Percentiles rank a stretch among this genome's conserved stretches.
Evolutionary conservation across 2,329 filamentous ascomycete species (phyloP).

Genomic region (Fusarium nelsonii): DNA sequence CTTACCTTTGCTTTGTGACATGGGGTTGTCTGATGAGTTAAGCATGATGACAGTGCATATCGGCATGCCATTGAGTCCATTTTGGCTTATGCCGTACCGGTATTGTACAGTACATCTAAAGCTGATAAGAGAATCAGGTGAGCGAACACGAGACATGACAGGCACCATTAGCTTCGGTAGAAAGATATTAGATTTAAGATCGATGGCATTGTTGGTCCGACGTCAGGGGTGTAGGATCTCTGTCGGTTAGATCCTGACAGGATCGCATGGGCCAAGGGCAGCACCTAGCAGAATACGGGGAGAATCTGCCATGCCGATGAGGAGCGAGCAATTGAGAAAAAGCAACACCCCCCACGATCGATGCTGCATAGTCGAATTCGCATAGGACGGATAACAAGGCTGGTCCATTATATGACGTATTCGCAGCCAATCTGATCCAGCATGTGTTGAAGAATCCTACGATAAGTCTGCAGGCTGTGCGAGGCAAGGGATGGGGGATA

Average conservation of each 20-base stretch:
- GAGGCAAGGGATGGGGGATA: background rate
- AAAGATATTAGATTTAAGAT: conserved; percentile 27
- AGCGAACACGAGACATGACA: conserved; percentile 38
- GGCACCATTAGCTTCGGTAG: conserved; percentile 18
- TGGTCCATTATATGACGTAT: background rate
- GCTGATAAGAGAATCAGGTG: conserved; percentile 1
- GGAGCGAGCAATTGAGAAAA: conserved; percentile 2
- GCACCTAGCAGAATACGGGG: background rate
- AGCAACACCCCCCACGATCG: background rate
- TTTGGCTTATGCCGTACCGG: background rate
- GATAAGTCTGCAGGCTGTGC: background rate
- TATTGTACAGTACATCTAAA: background rate
- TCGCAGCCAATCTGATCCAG: background rate
- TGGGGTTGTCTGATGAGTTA: background rate
- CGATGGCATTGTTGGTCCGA: conserved; percentile 7
- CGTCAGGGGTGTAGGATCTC: conserved; percentile 14
- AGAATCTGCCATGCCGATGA: background rate
- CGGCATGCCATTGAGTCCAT: background rate
- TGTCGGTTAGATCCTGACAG: conserved; percentile 18
- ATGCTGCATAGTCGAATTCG: conserved; percentile 1
- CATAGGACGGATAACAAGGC: background rate
- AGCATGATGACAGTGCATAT: background rate
- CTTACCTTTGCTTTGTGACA: background rate
- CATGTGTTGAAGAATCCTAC: background rate
- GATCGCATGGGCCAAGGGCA: conserved; percentile 11